Conservation (phyloP, 805 yeast species). For the Pichia gijzeniarum region DNA sequence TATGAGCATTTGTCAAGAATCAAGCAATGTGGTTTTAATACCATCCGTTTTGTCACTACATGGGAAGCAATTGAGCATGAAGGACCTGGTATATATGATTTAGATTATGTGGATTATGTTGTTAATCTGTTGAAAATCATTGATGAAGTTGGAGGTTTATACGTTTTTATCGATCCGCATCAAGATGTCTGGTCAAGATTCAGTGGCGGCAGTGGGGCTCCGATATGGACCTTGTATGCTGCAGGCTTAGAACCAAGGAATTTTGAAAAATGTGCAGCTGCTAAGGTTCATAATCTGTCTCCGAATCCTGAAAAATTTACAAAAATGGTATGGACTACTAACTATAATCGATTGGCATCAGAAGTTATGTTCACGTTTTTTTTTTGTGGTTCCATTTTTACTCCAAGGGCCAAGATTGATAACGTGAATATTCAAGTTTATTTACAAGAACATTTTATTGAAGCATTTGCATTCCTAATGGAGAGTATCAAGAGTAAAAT, state of each 20-base stretch:
- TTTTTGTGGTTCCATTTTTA: conserved; percentile 69
- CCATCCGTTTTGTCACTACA: conserved; percentile 67
- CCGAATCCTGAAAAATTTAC: conserved; percentile 46
- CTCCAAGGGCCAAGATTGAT: conserved; percentile 69
- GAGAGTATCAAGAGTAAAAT: conserved; percentile 33
- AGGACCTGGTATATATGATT: conserved; percentile 82
- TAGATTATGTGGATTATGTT: conserved; percentile 66
- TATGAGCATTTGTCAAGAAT: conserved; percentile 60
- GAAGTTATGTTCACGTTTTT: conserved; percentile 81
- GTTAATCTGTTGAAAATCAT: conserved; percentile 53
- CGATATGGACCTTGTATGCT: conserved; percentile 85
- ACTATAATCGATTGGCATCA: conserved; percentile 69
- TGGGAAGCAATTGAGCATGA: conserved; percentile 93
- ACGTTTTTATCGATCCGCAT: conserved; percentile 81
- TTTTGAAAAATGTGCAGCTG: conserved; percentile 72
- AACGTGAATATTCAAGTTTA: conserved; percentile 73
- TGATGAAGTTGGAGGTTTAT: conserved; percentile 60
- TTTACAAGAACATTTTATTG: conserved; percentile 56
- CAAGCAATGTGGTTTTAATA: conserved; percentile 76
- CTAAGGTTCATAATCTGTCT: conserved; percentile 61
- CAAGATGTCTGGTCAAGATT: conserved; percentile 93
- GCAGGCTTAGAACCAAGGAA: conserved; percentile 79
- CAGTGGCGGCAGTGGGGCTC: conserved; percentile 91
- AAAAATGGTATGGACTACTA: conserved; percentile 91
- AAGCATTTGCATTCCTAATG: conserved; percentile 46